Base-by-base conservation (phyloP, 768 basidiomycete genomes). In the Lactarius pseudohatsudake region DNA sequence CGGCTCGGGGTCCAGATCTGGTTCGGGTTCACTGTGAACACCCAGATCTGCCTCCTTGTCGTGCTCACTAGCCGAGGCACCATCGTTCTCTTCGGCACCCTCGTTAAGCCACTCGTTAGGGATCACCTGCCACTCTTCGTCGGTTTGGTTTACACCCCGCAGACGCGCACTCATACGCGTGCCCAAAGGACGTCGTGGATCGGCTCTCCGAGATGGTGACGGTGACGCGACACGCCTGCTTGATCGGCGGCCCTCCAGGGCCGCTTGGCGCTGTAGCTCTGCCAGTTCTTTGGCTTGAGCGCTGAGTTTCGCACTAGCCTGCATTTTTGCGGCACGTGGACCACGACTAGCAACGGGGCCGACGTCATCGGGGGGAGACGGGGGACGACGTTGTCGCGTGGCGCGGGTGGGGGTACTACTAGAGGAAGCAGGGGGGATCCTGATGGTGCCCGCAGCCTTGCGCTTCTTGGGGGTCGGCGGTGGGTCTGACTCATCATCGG, bases 121-220 rank as follows among this genome's bases (percentile, higher is more conserved):
- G 30, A 94, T 82, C 64, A 84, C 80, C 75, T 94, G 90, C 92
- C 91, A 94, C 13, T 86, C 87, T 16, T 72, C 75, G n/a, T 84
- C 79, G 15, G 73, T 81, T 53, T 77, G 74, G 3, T 77, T 2
- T 2, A 20, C 64, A 18, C 86, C 86, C 54, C 89, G 79, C 66
- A 92, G 74, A 50, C 91, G 81, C 1, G 86, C 82, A 72, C 91
- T 93, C 3, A 85, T 73, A 32, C 90, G 80, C 4, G 87, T 88
- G 3, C 91, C 90, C 32, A 81, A 68, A 8, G 79, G 74, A 61
- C 69, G 74, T 26, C 76, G 78, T 56, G 74, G 70, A 15, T 72
- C 70, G 57, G 69, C 34, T 62, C 26, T 64, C 32, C 65, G 58
- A 3, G 69, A 54, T n/a, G 64, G 61, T n/a, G 66, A 61, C 26